Conservation (phyloP, 106 monocot species). For the Hemerocallis citrina region DNA sequence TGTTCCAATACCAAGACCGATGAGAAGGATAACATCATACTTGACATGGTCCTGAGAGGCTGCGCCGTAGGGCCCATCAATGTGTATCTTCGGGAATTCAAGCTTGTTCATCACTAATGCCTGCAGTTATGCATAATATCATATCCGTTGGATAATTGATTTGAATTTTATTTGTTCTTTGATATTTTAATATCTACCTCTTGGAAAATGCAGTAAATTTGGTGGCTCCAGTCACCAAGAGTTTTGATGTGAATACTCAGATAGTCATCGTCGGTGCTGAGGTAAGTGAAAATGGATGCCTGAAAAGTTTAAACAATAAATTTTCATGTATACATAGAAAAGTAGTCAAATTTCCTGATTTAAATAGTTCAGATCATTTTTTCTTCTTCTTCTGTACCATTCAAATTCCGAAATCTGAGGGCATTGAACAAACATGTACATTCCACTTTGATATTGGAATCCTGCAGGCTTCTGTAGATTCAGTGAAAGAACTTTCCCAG, state of each 20-base stretch:
- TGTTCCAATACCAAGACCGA: constrained; percentile 47
- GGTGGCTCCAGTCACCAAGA: constrained; percentile 39
- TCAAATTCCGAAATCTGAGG: constrained; percentile 33
- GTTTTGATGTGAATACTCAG: constrained; percentile 26
- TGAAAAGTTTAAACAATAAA: too few relatives aligned
- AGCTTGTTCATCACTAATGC: constrained; percentile 7
- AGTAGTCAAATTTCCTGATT: neutral
- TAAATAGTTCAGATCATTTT: neutral
- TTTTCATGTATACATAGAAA: neutral
- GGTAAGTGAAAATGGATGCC: constrained; percentile 45
- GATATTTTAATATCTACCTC: constrained; percentile 12
- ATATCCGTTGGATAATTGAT: neutral
- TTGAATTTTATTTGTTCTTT: too few relatives aligned
- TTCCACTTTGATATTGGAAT: constrained; percentile 30
- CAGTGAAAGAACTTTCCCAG: constrained; percentile 34
- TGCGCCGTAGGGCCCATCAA: constrained; percentile 48
- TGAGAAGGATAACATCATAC: constrained; percentile 23
- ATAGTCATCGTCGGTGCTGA: constrained; percentile 41
- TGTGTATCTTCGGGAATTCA: constrained; percentile 23
- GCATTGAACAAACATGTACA: constrained; percentile 37
- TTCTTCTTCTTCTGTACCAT: constrained; percentile 16
- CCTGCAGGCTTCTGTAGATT: constrained; percentile 27
- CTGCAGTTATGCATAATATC: too few relatives aligned
- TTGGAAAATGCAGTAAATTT: constrained; percentile 26
- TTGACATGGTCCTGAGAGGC: constrained; percentile 32